These are phyloP conservation scores for Blastocystis hominis DNA, from an alignment of 352 stramenopile genomes.

Conservation along the genomic window DNA sequence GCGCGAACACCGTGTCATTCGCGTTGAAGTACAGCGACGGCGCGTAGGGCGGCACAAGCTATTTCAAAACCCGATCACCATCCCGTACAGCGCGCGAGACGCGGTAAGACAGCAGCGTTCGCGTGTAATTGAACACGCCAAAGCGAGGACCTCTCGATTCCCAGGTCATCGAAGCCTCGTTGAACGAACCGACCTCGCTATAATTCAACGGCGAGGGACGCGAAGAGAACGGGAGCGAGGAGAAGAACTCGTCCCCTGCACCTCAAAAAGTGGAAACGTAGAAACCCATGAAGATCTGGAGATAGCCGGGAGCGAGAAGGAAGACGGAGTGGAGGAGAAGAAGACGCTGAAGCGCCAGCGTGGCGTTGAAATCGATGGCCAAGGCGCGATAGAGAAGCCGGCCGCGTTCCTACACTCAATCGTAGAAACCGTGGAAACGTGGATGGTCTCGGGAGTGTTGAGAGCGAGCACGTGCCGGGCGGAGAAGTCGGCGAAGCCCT, in stretches of 20 bases:
- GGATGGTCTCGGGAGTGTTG: neutral
- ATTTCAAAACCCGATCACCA: neutral
- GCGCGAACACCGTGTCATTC: neutral
- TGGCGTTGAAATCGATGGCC: neutral
- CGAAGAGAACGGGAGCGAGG: neutral
- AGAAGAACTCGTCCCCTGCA: slow-evolving; percentile 32
- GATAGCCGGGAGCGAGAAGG: neutral
- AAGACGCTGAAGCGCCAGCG: neutral
- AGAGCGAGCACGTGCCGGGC: neutral
- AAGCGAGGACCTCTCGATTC: neutral
- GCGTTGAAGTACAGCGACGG: neutral
- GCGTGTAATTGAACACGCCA: slow-evolving; percentile 26
- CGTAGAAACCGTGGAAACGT: neutral
- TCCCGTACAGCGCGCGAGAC: neutral
- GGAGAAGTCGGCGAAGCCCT: neutral
- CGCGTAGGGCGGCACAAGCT: neutral
- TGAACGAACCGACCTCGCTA: neutral
- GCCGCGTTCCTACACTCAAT: neutral
- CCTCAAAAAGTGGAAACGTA: neutral
- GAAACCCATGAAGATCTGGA: neutral
- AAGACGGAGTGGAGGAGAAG: slow-evolving; percentile 21
- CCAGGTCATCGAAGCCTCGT: neutral
- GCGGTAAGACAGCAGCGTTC: neutral
- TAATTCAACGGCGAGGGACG: neutral
- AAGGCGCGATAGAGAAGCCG: neutral